A percentile compares a stretch with the other conserved stretches of the same genome.
Conservation (phyloP, 2,329 filamentous ascomycete species). For the Talaromyces sp. region DNA sequence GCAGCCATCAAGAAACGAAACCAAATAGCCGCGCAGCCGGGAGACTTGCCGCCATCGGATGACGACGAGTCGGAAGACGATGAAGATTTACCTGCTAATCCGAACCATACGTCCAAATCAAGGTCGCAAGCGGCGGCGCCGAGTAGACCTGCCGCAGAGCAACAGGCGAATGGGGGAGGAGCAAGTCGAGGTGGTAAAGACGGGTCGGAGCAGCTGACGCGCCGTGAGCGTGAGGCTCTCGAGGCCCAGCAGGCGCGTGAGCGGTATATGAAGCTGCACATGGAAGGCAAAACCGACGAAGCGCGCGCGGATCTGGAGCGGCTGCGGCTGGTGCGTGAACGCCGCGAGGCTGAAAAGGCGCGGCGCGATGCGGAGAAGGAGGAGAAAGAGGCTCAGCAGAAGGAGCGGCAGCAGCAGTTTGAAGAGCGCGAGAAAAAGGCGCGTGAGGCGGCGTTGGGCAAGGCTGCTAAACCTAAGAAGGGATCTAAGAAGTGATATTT, state of each 20-base stretch:
- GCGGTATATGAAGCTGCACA: slow-evolving; percentile 84
- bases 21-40: slow-evolving; percentile 67
- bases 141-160: slow-evolving; percentile 32
- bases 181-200: slow-evolving; percentile 11
- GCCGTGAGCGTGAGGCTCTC: slow-evolving; percentile 69
- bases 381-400: slow-evolving; percentile 38
- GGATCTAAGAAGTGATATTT: slow-evolving; percentile 23
- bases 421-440: slow-evolving; percentile 36
- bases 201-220: slow-evolving; percentile 53
- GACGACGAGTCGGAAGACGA: slow-evolving; percentile 39
- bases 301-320: slow-evolving; percentile 84
- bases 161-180: not conserved
- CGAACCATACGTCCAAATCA: slow-evolving; percentile 70
- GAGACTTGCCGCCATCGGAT: slow-evolving; percentile 75
- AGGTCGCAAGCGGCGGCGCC: slow-evolving; percentile 65
- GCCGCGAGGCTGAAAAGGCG: slow-evolving; percentile 76
- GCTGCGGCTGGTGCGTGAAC: slow-evolving; percentile 74
- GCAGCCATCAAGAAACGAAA: slow-evolving; percentile 76
- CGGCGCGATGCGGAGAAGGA: slow-evolving; percentile 72
- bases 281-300: slow-evolving; percentile 94
- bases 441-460: slow-evolving; percentile 34
- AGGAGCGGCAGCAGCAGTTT: slow-evolving; percentile 29
- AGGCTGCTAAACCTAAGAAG: slow-evolving; percentile 20
- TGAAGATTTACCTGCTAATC: slow-evolving; percentile 64
- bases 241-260: slow-evolving; percentile 87